These are phyloP conservation scores for Dryas integrifolia DNA, from an alignment of 331 rosid species.

Conservation along the genomic window DNA sequence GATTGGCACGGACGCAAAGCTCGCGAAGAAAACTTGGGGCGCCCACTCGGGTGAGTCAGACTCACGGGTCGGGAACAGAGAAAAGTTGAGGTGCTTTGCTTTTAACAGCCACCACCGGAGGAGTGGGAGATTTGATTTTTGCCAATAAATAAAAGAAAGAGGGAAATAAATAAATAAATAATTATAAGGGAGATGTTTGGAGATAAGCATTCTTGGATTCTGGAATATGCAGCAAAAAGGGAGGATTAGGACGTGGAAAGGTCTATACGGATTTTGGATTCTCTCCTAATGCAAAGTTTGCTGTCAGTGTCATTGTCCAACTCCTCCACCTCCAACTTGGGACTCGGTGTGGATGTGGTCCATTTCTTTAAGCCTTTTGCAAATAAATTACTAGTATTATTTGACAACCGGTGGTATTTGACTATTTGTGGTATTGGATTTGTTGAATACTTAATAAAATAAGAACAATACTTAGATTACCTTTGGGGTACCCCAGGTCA, in stretches of 20 bases:
- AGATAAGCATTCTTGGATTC: constrained; percentile 50
- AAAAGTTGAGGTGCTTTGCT: constrained; percentile 2
- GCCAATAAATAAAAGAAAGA: neutral
- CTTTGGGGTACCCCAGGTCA: too few species aligned
- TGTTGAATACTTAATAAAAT: neutral
- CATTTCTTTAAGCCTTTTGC: neutral
- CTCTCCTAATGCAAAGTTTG: neutral
- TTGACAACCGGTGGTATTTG: neutral
- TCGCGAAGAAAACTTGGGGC: constrained; percentile 18
- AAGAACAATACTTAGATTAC: too few species aligned
- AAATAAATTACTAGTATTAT: neutral
- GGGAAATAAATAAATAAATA: neutral
- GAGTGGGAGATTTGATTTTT: neutral
- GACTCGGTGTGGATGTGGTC: neutral
- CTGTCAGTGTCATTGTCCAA: constrained; percentile 1
- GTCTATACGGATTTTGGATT: constrained; percentile 1
- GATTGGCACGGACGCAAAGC: neutral
- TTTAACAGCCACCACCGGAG: neutral
- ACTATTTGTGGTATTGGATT: neutral
- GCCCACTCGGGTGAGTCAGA: constrained; percentile 18
- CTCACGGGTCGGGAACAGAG: constrained; percentile 12
- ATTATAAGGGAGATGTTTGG: constrained; percentile 23
- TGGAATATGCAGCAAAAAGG: constrained; percentile 61
- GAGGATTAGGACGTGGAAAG: constrained; percentile 27
- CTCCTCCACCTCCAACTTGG: neutral